phyloP scores from a whole-genome alignment of 768 basidiomycete genomes.

The Leucocoprinus leucothites region DNA sequence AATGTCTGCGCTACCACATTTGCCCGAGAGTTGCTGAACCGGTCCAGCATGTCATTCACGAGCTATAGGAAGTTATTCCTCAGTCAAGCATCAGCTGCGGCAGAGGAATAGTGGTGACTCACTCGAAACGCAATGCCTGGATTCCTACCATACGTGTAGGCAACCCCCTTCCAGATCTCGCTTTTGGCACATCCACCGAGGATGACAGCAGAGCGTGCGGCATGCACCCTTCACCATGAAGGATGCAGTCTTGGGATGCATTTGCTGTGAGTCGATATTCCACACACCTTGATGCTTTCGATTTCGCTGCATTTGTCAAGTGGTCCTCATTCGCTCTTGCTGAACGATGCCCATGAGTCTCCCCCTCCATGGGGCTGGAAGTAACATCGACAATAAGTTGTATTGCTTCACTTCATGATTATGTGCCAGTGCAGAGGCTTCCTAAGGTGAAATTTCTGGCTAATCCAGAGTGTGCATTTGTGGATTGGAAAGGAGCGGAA shows the following conservation, averaged over 20 bases:
- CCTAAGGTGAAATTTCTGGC: conserved; percentile 92
- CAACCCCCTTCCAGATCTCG: too few species aligned
- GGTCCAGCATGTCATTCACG: too few species aligned
- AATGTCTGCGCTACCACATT: conserved; percentile 87
- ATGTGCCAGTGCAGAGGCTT: conserved; percentile 81
- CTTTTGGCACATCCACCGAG: too few species aligned
- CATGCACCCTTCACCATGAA: too few species aligned
- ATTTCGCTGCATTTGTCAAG: conserved; percentile 19
- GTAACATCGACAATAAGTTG: conserved; percentile 85
- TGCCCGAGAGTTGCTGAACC: conserved; percentile 75
- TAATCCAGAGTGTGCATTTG: conserved; percentile 84
- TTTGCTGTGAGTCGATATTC: conserved; percentile 87
- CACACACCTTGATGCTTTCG: conserved; percentile 44
- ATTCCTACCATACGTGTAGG: too few species aligned
- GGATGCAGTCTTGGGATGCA: conserved; percentile 82
- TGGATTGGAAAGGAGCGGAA: conserved; percentile 82
- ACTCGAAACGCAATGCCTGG: too few species aligned
- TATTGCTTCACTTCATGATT: conserved; percentile 83
- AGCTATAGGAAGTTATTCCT: too few species aligned
- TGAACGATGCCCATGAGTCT: conserved; percentile 91
- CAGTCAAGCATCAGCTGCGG: conserved; percentile 94
- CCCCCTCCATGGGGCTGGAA: conserved; percentile 89
- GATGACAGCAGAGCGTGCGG: too few species aligned
- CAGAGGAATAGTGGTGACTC: too few species aligned
- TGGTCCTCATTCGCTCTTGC: conserved; percentile 47